Evolutionary conservation across 2,329 filamentous ascomycete genomes (phyloP), one percentile per base, ranked within the genome.

Genomic region (Colletotrichum camelliae): DNA sequence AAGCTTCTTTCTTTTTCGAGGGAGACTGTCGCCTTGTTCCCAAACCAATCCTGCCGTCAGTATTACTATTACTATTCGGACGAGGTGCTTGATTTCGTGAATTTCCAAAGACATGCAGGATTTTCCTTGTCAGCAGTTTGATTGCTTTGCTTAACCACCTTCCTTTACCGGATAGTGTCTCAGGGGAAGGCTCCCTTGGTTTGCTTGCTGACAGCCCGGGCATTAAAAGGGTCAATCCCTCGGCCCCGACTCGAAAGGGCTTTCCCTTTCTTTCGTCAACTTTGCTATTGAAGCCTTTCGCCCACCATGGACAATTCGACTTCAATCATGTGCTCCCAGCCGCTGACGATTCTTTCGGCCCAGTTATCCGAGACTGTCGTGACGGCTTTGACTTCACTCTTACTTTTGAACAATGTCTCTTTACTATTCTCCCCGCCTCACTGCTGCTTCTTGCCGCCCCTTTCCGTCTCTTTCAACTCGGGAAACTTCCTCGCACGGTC

Each of bases 401-500:
- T 10, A 78, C 81, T 13, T 83, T 83, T 65, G 82, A 83, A 24
- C 81, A 83, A 60, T 74, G 66, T 2, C 62, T 76, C 10, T 75
- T 83, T 10, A 81, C 79, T 60, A 80, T 83, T 8, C 76, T 79
- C 2, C 84, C 84, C 2, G 81, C 82, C 10, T 78, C 78, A 16
- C 52, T 83, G 43, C 77, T 85, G 10, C 67, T 86, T 7, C 29
- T 85, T 10, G 77, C 78, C 6, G 83, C 79, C 1, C 84, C 84
- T 0, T 35, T 84, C n/a, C 82, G 83, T 18, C 77, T 84, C 37
- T 48, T 77, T 7, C 77, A 73, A 15, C 81, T 85, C 3, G 68
- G 77, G 35, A 81, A 80, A 62, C 72, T 75, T 7, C 78, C 81
- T 12, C 74, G 77, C 52, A 78, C 79, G n/a, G 81, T 83, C n/a